phyloP scores from a whole-genome alignment of 2,329 filamentous ascomycete species.

The Aspergillus glaucus region DNA sequence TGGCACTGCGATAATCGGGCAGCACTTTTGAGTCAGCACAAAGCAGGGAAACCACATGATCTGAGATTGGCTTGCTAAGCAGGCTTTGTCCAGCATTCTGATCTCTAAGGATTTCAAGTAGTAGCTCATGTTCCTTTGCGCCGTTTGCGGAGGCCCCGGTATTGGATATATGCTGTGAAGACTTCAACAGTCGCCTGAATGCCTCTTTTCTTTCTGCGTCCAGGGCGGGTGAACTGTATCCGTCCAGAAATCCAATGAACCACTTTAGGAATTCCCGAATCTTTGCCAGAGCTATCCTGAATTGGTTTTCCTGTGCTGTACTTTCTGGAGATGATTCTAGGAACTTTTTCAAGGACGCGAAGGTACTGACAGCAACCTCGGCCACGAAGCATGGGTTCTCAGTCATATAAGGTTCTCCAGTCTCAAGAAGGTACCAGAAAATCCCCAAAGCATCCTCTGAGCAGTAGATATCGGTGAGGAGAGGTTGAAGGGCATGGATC shows the following conservation, averaged over 20 bases:
- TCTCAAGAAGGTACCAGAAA: conserved; percentile 71
- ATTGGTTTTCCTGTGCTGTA: conserved; percentile 79
- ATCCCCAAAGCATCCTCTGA: conserved; percentile 86
- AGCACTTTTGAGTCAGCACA: conserved; percentile 67
- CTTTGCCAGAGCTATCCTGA: conserved; percentile 68
- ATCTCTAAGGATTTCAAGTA: conserved; percentile 75
- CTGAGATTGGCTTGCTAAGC: conserved; percentile 62
- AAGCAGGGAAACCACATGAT: conserved; percentile 45
- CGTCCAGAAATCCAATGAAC: conserved; percentile 64
- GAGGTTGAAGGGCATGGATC: conserved; percentile 70
- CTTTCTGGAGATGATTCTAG: conserved; percentile 67
- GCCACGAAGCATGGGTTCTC: conserved; percentile 68
- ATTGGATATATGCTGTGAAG: conserved; percentile 60
- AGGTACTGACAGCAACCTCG: conserved; percentile 70
- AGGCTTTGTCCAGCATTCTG: conserved; percentile 56
- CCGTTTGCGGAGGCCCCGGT: conserved; percentile 64
- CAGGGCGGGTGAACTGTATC: conserved; percentile 52
- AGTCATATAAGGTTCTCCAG: conserved; percentile 59
- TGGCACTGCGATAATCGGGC: conserved; percentile 53
- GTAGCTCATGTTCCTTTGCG: conserved; percentile 69
- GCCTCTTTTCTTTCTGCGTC: conserved; percentile 46
- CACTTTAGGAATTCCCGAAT: conserved; percentile 71
- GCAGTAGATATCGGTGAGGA: conserved; percentile 76
- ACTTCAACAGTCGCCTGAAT: conserved; percentile 62
- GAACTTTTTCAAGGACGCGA: conserved; percentile 73